These are phyloP conservation scores for Rhizophagus prolifer DNA, from an alignment of 192 early-diverging fungal species.

Conservation along the genomic window DNA sequence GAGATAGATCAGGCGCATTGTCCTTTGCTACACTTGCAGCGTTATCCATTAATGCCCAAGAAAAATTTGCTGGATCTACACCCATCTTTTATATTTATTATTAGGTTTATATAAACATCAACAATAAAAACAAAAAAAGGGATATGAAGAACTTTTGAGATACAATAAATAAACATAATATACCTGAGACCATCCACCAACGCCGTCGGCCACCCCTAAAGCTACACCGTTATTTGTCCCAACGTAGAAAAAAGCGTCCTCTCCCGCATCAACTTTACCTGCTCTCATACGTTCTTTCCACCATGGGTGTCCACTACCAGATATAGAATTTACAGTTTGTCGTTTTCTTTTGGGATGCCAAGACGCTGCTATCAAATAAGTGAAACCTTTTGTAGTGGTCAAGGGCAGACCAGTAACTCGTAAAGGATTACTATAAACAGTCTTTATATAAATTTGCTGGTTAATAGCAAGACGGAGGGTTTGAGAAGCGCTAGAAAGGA, in stretches of 20 bases:
- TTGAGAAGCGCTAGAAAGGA: slow-evolving; percentile 24
- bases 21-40: slow-evolving; percentile 50
- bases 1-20: slow-evolving; percentile 18
- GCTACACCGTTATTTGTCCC: slow-evolving; percentile 50
- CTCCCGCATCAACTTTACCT: slow-evolving; percentile 61
- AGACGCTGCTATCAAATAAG: slow-evolving; percentile 25
- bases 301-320: slow-evolving; percentile 24
- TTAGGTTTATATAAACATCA: not conserved
- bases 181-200: slow-evolving; percentile 61
- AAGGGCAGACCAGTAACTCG: slow-evolving; percentile 3
- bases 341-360: slow-evolving; percentile 29
- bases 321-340: slow-evolving; percentile 1
- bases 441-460: slow-evolving; percentile 9
- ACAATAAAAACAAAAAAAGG: slow-evolving; percentile 22
- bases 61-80: slow-evolving; percentile 51
- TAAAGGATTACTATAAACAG: slow-evolving; percentile 19
- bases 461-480: slow-evolving; percentile 23
- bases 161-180: slow-evolving; percentile 8
- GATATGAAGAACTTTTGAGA: slow-evolving; percentile 1
- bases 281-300: slow-evolving; percentile 46
- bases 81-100: slow-evolving; percentile 31
- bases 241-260: slow-evolving; percentile 61
- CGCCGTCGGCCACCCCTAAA: slow-evolving; percentile 61
- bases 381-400: slow-evolving; percentile 25
- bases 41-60: slow-evolving; percentile 63